A percentile compares a stretch with the other conserved stretches of the same genome.
Evolutionary conservation across 495 filamentous ascomycete species (phyloP).

Genomic region (Usnea hakonensis): DNA sequence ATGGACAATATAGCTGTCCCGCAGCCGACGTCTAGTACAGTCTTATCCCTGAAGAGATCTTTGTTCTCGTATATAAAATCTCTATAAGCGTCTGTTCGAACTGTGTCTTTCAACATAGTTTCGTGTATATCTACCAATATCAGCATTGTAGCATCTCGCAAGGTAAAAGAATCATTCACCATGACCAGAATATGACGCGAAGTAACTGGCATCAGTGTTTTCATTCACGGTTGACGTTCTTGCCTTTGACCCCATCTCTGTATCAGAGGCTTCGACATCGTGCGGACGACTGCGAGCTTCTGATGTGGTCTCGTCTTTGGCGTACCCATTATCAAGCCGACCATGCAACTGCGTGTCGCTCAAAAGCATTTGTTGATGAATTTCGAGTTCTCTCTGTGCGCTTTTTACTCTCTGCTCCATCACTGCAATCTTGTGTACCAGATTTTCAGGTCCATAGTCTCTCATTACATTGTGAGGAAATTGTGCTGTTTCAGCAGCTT

Average conservation of each 20-base stretch:
- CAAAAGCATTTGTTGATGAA: neutral
- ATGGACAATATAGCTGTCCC: constrained; percentile 90
- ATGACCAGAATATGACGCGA: constrained; percentile 16
- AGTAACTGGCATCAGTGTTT: constrained; percentile 10
- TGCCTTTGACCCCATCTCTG: neutral
- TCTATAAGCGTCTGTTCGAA: constrained; percentile 60
- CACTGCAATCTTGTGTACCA: neutral
- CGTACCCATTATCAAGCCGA: neutral
- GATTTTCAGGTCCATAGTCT: neutral
- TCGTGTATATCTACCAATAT: constrained; percentile 69
- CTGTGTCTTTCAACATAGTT: constrained; percentile 74
- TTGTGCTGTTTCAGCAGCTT: neutral
- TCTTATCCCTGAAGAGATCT: constrained; percentile 80
- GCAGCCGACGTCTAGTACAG: constrained; percentile 88
- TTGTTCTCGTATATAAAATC: constrained; percentile 77
- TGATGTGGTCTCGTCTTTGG: neutral
- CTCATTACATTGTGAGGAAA: neutral
- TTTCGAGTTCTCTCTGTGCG: neutral
- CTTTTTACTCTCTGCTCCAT: constrained; percentile 1
- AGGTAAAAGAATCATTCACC: constrained; percentile 1
- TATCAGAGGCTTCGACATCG: neutral
- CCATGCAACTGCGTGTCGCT: neutral
- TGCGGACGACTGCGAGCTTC: neutral
- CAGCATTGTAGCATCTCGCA: neutral
- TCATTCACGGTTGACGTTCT: neutral